phyloP scores from a whole-genome alignment of 441 rosid genomes.

The Rhodomyrtus psidioides region DNA sequence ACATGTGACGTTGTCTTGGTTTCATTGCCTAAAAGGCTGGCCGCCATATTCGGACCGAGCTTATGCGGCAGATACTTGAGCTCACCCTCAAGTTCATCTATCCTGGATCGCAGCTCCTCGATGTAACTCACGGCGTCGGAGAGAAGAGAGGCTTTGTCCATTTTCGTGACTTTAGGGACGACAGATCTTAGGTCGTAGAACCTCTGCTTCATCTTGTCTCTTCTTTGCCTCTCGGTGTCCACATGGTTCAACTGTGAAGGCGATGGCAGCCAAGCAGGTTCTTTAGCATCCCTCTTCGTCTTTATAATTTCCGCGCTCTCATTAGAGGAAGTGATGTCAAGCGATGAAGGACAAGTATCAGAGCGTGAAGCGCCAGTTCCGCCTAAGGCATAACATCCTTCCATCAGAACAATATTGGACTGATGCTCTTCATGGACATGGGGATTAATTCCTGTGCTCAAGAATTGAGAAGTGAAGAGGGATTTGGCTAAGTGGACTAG shows the following conservation, averaged over 20 bases:
- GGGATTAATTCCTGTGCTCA: not conserved
- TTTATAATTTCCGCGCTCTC: not conserved
- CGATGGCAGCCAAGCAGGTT: slow-evolving; percentile 1
- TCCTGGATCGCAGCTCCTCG: slow-evolving; percentile 22
- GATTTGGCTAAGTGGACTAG: slow-evolving; percentile 25
- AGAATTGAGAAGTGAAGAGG: slow-evolving; percentile 16
- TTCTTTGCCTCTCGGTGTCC: slow-evolving; percentile 43
- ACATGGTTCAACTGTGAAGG: slow-evolving; percentile 15
- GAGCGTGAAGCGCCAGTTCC: not conserved
- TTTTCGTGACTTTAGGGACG: slow-evolving; percentile 45
- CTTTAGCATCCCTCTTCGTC: slow-evolving; percentile 5
- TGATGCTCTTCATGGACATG: not conserved
- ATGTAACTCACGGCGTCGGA: slow-evolving; percentile 36
- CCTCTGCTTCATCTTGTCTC: slow-evolving; percentile 38
- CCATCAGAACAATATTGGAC: not conserved
- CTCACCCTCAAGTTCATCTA: slow-evolving; percentile 17
- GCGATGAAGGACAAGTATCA: not conserved
- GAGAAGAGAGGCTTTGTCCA: slow-evolving; percentile 48
- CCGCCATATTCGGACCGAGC: not conserved
- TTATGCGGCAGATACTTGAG: not conserved
- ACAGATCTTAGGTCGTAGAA: slow-evolving; percentile 43
- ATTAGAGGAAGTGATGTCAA: not conserved
- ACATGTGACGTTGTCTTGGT: not conserved
- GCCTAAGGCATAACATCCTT: not conserved
- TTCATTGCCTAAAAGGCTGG: not conserved